phyloP scores from a whole-genome alignment of 2,329 filamentous ascomycete genomes.

The Epichloe brachyelytri region DNA sequence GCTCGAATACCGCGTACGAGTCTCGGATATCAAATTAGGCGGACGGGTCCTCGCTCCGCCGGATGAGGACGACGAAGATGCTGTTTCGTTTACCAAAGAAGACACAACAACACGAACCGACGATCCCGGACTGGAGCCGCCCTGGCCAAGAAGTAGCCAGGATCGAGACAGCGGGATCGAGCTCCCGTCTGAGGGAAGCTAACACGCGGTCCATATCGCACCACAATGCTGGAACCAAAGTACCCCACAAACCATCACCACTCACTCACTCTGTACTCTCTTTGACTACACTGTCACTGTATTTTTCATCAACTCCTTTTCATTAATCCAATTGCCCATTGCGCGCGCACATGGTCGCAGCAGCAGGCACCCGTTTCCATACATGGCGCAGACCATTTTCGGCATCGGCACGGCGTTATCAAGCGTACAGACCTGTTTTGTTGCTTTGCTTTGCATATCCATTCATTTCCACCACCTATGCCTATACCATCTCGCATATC shows the following conservation, averaged over 20 bases:
- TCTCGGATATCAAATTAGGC: constrained; percentile 69
- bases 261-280: constrained; percentile 1
- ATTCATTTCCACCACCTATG: neutral
- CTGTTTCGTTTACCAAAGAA: constrained; percentile 10
- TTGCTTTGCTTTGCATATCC: neutral
- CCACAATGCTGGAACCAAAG: neutral
- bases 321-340: neutral
- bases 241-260: neutral
- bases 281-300: neutral
- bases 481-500: no score
- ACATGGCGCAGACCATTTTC: neutral
- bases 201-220: constrained; percentile 1
- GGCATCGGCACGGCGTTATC: neutral
- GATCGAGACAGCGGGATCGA: constrained; percentile 42
- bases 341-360: constrained; percentile 3
- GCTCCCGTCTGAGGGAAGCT: constrained; percentile 27
- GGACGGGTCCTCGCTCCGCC: constrained; percentile 59
- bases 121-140: constrained; percentile 12
- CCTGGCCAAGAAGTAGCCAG: constrained; percentile 27
- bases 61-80: constrained; percentile 44
- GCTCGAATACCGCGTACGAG: constrained; percentile 65
- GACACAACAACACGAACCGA: constrained; percentile 13
- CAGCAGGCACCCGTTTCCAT: neutral
- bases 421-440: neutral
- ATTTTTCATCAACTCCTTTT: neutral